Base-by-base conservation (phyloP, 2,329 filamentous ascomycete genomes). In the Exophiala sideris region DNA sequence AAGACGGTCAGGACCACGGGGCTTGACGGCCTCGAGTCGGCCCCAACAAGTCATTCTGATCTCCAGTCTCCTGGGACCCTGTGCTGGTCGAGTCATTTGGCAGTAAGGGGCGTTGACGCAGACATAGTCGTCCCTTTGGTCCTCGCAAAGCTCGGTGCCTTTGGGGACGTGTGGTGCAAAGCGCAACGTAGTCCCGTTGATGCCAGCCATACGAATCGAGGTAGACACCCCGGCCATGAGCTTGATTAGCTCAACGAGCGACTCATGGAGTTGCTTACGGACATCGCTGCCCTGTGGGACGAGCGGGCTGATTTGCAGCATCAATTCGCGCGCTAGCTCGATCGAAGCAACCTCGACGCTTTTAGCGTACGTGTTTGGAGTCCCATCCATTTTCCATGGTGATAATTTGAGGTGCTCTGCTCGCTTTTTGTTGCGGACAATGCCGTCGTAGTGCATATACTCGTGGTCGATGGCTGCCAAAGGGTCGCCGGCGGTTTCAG, bases 31-130 rank as follows among this genome's bases (percentile, higher is more conserved):
- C 50, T 63, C 59, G 42, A 63, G 50, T 32, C 55, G 34, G 10
- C 49, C 49, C 52, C 59, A 63, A 42, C 61, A 63, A 3, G 52
- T 61, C 61, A 63, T 63, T 45, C 55, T 58, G 45, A 63, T 48
- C 6, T 45, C 21, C 14, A 56, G 16, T 39, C 20, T 54, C 45
- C 16, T 52, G 33, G 48, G 11, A 0, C 16, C 42, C 3, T 4
- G 8, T 29, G 24, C 24, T 6, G 42, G 33, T 18, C 14, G 32
- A 9, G 35, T 42, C 8, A 16, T 32, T 32, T 49, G 50, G 34
- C 48, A 34, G 18, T 45, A 35, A 1, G 40, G 10, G 10, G 44
- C 48, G 36, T 61, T 61, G 9, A 61, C 48, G 45, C 52, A 57
- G 34, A 57, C 52, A 21, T 52, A 55, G 35, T 24, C 21, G 8